Evolutionary conservation across 2,329 filamentous ascomycete genomes (phyloP).

Genomic region (Nemania bipapillata): DNA sequence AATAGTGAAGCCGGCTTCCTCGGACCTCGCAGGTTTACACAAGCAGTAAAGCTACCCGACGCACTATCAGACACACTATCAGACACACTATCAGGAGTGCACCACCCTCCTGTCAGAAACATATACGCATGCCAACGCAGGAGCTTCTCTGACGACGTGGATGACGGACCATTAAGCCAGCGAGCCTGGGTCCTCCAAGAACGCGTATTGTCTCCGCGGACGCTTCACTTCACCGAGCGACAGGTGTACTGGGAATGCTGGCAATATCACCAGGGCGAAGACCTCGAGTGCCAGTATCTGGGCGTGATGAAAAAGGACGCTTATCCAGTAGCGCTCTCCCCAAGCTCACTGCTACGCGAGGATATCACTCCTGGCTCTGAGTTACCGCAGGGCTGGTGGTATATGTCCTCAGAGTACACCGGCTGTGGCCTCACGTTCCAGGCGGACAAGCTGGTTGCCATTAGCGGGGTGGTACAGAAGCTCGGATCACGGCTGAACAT

Average conservation of each 20-base stretch:
- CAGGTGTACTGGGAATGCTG: slow-evolving; percentile 28
- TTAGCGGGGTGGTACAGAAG: slow-evolving; percentile 15
- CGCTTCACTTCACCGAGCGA: slow-evolving; percentile 19
- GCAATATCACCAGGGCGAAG: slow-evolving; percentile 20
- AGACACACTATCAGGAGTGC: not conserved
- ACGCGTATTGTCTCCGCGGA: slow-evolving; percentile 17
- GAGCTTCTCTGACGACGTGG: slow-evolving; percentile 10
- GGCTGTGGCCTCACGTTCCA: slow-evolving; percentile 21
- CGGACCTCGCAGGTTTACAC: slow-evolving; percentile 5
- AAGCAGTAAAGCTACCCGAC: not conserved
- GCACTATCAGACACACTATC: no score
- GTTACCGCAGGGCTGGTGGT: slow-evolving; percentile 2
- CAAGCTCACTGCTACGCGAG: not conserved
- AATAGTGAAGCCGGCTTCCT: slow-evolving; percentile 12
- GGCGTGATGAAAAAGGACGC: slow-evolving; percentile 19
- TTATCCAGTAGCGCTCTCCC: slow-evolving; percentile 10
- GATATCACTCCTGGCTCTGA: not conserved
- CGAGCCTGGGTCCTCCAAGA: slow-evolving; percentile 24
- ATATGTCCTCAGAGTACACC: slow-evolving; percentile 23
- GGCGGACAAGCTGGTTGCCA: slow-evolving; percentile 22
- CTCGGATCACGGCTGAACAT: not conserved
- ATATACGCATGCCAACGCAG: slow-evolving; percentile 15
- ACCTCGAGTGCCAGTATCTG: slow-evolving; percentile 13
- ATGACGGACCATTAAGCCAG: slow-evolving; percentile 14
- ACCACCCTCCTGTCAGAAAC: not conserved